Evolutionary conservation across 371 early-diverging fungal species (phyloP).

Genomic region (Circinella minor): DNA sequence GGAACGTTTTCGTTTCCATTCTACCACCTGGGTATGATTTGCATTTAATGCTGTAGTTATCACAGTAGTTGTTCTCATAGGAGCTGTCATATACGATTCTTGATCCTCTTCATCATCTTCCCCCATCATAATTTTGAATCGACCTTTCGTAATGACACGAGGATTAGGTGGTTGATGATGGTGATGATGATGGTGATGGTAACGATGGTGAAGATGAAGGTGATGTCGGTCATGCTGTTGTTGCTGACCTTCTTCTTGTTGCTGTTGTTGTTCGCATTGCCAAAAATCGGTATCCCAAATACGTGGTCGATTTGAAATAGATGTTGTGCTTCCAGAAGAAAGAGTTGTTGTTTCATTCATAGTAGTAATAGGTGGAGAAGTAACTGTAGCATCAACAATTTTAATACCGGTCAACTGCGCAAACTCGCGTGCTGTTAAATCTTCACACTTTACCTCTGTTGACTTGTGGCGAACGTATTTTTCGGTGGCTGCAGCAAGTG

Average conservation of each 20-base stretch:
- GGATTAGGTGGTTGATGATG: conserved; percentile 3
- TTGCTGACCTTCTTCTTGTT: neutral
- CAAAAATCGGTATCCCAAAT: conserved; percentile 29
- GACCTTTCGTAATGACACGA: conserved; percentile 26
- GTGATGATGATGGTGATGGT: conserved; percentile 1
- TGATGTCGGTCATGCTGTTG: conserved; percentile 3
- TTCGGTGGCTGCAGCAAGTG: conserved; percentile 31
- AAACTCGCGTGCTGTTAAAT: conserved; percentile 35
- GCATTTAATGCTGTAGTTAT: neutral
- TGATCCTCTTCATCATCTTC: conserved; percentile 13
- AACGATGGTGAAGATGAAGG: neutral
- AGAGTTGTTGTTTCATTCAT: conserved; percentile 11
- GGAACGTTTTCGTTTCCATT: conserved; percentile 24
- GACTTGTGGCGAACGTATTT: conserved; percentile 23
- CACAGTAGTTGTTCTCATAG: conserved; percentile 1
- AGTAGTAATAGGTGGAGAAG: neutral
- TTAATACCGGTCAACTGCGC: conserved; percentile 36
- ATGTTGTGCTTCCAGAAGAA: conserved; percentile 2
- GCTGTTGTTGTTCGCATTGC: conserved; percentile 5
- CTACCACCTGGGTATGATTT: conserved; percentile 15
- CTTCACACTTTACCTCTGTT: conserved; percentile 28
- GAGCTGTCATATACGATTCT: neutral
- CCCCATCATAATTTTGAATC: conserved; percentile 29
- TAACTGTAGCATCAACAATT: conserved; percentile 16
- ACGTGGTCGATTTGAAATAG: neutral